Evolutionary conservation across 129 eudicot species (phyloP).

Genomic region (Lonicera japonica): DNA sequence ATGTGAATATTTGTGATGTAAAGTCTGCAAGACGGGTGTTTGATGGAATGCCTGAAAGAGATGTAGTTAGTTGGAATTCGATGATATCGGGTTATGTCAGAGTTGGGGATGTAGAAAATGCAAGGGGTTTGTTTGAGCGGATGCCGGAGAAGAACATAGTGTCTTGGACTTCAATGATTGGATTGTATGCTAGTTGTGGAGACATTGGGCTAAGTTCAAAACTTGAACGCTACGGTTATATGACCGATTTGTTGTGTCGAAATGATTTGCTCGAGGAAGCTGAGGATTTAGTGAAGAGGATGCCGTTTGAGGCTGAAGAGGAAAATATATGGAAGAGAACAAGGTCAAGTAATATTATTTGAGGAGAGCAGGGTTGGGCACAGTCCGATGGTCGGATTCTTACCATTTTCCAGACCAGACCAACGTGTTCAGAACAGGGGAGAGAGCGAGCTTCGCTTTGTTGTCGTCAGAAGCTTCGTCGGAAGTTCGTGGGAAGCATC

Average conservation of each 20-base stretch:
- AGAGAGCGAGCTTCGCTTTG: no score
- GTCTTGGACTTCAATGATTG: conserved; percentile 31
- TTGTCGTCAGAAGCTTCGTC: no score
- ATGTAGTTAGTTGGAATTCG: conserved; percentile 21
- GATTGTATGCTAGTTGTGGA: conserved; percentile 16
- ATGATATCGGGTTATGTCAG: conserved; percentile 24
- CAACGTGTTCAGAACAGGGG: no score
- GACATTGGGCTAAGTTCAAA: conserved; percentile 23
- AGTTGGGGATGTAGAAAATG: conserved; percentile 18
- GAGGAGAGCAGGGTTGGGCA: no score
- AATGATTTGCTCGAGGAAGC: conserved; percentile 41
- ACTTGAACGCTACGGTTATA: conserved; percentile 42
- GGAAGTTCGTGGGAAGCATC: no score
- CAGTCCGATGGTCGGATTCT: no score
- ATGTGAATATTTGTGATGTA: no score
- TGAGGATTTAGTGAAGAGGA: conserved; percentile 18
- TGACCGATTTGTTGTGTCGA: conserved; percentile 40
- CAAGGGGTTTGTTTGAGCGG: conserved; percentile 11
- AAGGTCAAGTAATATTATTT: conserved; percentile 19
- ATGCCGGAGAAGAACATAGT: no score
- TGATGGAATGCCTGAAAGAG: conserved; percentile 30
- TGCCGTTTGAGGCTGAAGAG: conserved; percentile 40
- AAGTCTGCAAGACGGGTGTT: no score
- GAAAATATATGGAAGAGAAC: no score
- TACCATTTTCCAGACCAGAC: no score